Evolutionary conservation across 768 basidiomycete genomes (phyloP), one percentile per base, ranked within the genome.

Genomic region (Gymnopilus dilepis): DNA sequence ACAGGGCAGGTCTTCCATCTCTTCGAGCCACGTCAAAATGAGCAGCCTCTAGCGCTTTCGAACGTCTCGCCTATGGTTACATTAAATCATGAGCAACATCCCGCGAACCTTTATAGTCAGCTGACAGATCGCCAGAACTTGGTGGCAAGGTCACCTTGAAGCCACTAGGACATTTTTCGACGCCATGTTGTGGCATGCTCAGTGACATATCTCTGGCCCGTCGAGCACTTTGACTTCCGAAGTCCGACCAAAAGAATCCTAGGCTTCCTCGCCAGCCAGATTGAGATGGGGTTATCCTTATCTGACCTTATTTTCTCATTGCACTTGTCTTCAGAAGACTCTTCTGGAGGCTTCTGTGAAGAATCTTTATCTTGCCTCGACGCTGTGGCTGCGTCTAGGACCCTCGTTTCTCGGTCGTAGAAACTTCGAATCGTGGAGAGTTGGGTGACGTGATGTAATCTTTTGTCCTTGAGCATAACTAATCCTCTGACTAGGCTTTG

Each of bases 291-390:
- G 19, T 31, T 50, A n/a, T 54, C 52, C 33, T 54, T 53, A 38
- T 54, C 38, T 40, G 52, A 54, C 52, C 12, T 13, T 54, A 26
- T 54, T 40, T 54, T 54, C 52, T 37, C 52, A 54, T 37, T 54
- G 52, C 52, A 40, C 37, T 40, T 15, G 19, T 21, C 34, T 37
- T 37, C 34, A 11, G 34, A 9, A 37, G 7, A 50, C 11, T 15
- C 26, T 17, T 47, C 24, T 47, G 26, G 45, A 28, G 26, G 28
- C 47, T 50, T 50, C 47, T 50, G 47, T 50, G 47, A 50, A n/a
- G 12, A 24, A 2, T 37, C 12, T 53, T 21, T 31, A 38, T 40
- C 52, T 54, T 54, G 26, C 9, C 26, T 54, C 52, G 40, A 22
- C 13, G 17, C 37, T 21, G 52, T 22, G 11, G 13, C 40, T 54